Evolutionary conservation across 371 early-diverging fungal genomes (phyloP), one percentile per base, ranked within the genome.

Genomic region (Cokeromyces recurvatus): DNA sequence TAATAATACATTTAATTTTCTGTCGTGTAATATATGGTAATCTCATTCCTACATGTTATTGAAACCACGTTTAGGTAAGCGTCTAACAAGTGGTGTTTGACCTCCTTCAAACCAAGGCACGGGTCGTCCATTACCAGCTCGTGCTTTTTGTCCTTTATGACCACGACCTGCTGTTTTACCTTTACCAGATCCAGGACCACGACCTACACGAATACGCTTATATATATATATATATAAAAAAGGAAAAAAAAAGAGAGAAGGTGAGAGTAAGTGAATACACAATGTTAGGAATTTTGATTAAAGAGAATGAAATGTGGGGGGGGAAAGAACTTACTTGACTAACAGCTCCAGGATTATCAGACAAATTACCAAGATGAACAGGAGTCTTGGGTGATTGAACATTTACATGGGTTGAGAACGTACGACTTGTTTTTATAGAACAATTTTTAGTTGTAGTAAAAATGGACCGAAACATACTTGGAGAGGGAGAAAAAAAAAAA

Each of bases 131-230:
- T 86, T 89, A 53, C 89, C 85, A 3, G 86, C 54, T 17, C 95
- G 85, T 12, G 91, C 86, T 46, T 93, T 89, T 64, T 86, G 94
- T 55, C 97, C 97, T 66, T 95, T 95, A 46, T 87, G 87, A 61
- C 97, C 96, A 25, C 93, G 82, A 27, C 94, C 96, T 36, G 89
- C 81, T 15, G 94, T 95, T 53, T 90, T 86, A 38, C 95, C 95
- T 53, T 84, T 84, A 45, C 92, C 92, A 36, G 87, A 90, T 35
- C 88, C 86, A 38, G 84, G 84, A 44, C 92, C 92, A 62, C 92
- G 84, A 47, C 92, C 92, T n/a, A 90, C 71, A 51, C 91, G 84
- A 45, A 71, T 73, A 48, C 79, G 79, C 80, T 82, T n/a, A n/a
- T n/a, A n/a, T n/a, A n/a, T n/a, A n/a, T n/a, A n/a, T n/a, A n/a